A percentile compares a stretch with the other conserved stretches of the same genome.
These are phyloP conservation scores for Candida pseudoviswanathii DNA, from an alignment of 1,139 yeast species.

Conservation along the genomic window DNA sequence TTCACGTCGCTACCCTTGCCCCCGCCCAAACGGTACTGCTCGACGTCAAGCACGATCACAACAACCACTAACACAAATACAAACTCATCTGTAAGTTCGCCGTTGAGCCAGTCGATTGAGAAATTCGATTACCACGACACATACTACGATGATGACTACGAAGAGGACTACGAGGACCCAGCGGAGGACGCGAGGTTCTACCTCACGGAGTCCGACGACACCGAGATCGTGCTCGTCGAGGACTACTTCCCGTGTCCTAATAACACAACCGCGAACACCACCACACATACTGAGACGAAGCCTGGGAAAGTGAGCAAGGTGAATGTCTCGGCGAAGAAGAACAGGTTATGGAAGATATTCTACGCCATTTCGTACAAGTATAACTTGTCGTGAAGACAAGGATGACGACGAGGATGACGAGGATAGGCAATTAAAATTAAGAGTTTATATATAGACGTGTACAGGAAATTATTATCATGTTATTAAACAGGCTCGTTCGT, in stretches of 20 bases:
- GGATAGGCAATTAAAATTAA: no score
- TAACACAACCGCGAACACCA: constrained; percentile 3
- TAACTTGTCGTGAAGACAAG: background rate
- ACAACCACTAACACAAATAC: background rate
- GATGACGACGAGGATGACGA: no score
- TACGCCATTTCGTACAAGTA: constrained; percentile 8
- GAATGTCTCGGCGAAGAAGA: constrained; percentile 1
- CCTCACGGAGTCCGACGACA: constrained; percentile 10
- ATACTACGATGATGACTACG: constrained; percentile 8
- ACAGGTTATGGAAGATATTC: constrained; percentile 9
- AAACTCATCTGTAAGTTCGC: background rate
- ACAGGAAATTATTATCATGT: no score
- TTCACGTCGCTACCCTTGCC: constrained; percentile 70
- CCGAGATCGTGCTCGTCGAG: constrained; percentile 47
- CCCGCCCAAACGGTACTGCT: constrained; percentile 41
- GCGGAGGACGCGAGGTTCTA: constrained; percentile 16
- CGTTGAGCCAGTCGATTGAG: constrained; percentile 1
- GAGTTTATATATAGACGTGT: no score
- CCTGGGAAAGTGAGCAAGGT: background rate
- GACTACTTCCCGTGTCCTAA: constrained; percentile 40
- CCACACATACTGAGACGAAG: background rate
- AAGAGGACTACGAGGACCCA: constrained; percentile 14
- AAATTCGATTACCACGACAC: constrained; percentile 1
- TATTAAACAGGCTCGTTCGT: no score
- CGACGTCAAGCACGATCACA: background rate